Base-by-base conservation (phyloP, 2,329 filamentous ascomycete genomes). In the Rhynchosporium secalis region DNA sequence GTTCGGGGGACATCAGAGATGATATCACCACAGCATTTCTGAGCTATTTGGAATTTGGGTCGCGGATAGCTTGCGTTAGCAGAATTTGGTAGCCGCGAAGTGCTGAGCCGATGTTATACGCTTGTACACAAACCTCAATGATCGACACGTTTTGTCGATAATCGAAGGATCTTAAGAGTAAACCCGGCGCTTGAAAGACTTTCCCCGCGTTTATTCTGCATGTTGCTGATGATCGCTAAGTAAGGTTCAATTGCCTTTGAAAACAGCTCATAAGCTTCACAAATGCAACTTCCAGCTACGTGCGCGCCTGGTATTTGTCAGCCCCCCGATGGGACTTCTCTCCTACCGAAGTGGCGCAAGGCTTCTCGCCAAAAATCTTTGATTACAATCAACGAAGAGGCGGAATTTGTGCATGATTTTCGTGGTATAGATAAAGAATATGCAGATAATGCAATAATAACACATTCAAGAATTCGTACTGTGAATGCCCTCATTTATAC, bases 21-120 rank as follows among this genome's bases (percentile, higher is more conserved):
- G 40, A 57, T 38, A 29, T 20, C 7, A 38, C 20, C 29, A 48
- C 28, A 36, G 51, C 46, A 58, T 51, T 29, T 56, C 9, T 9
- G 28, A 38, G 46, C 33, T 56, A 58, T 62, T 52, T 62, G 60
- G 55, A 54, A 58, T 56, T 52, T 58, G 55, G 55, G 55, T 52
- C 52, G 15, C 45, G 49, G 38, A 55, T 62, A 43, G 55, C 43
- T 7, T 52, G 13, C 20, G 15, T 52, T 62, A 54, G 55, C 45
- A 45, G 52, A 3, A n/a, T 28, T 56, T 56, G 43, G 43, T 15
- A 46, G 36, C 36, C 28, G 41, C 46, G 15, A 49, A 7, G n/a
- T 8, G n/a, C 41, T 10, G 45, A 20, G 41, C 56, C 46, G 51
- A 43, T 54, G 57, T 56, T 13, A 52, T 54, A 45, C 33, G 26